phyloP scores from a whole-genome alignment of 805 yeast species.

The Hagleromyces aurorensis region DNA sequence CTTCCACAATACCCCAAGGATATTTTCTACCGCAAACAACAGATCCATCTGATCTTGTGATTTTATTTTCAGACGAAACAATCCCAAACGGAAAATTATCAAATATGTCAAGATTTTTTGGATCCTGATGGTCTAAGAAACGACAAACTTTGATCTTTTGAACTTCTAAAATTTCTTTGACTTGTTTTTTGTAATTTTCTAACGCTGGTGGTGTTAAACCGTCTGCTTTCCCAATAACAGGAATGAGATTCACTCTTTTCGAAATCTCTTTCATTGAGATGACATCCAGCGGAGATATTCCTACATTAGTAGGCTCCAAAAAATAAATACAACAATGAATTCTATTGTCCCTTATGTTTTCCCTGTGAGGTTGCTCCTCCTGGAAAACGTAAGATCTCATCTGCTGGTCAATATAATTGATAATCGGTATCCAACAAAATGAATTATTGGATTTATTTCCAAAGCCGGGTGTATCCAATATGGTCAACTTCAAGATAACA shows the following conservation, averaged over 20 bases:
- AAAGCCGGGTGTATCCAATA: constrained; percentile 72
- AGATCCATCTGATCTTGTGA: constrained; percentile 37
- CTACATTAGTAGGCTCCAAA: constrained; percentile 58
- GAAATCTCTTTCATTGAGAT: constrained; percentile 65
- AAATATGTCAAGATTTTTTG: constrained; percentile 29
- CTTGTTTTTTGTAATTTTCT: constrained; percentile 42
- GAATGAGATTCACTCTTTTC: constrained; percentile 69
- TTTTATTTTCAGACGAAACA: constrained; percentile 54
- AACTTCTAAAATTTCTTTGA: constrained; percentile 42
- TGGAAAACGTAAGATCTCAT: constrained; percentile 61
- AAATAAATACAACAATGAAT: constrained; percentile 85
- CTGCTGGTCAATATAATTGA: constrained; percentile 73
- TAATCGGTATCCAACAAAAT: constrained; percentile 59
- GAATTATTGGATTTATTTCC: constrained; percentile 62
- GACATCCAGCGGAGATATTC: constrained; percentile 59
- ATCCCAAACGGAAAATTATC: constrained; percentile 59
- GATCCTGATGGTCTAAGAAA: constrained; percentile 33
- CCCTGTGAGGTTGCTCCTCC: constrained; percentile 66
- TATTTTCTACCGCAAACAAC: constrained; percentile 67
- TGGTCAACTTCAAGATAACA: constrained; percentile 50
- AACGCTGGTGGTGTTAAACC: constrained; percentile 55
- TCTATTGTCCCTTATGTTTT: constrained; percentile 48
- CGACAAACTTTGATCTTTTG: constrained; percentile 56
- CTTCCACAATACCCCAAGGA: constrained; percentile 82
- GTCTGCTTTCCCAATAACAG: constrained; percentile 77